Evolutionary conservation across 495 filamentous ascomycete genomes (phyloP).

Genomic region (Neurospora africana): DNA sequence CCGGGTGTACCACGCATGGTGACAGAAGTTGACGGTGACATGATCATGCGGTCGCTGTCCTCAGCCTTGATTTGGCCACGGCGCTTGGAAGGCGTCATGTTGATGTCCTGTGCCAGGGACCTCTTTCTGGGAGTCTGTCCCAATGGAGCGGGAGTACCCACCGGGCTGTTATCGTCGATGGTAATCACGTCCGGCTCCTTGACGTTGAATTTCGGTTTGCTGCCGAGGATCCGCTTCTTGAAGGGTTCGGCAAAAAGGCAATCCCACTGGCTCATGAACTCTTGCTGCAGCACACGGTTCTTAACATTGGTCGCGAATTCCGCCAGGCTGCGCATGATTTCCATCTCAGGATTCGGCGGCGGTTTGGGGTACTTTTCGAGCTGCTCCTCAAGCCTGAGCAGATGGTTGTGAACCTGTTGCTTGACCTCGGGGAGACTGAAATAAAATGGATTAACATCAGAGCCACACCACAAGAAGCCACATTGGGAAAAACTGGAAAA

Average conservation of each 20-base stretch:
- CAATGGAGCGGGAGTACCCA: constrained; percentile 9
- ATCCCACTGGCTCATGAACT: constrained; percentile 18
- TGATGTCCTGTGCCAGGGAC: constrained; percentile 2
- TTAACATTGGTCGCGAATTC: constrained; percentile 32
- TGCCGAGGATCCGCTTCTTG: constrained; percentile 20
- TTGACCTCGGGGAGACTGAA: constrained; percentile 49
- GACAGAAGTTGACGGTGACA: constrained; percentile 1
- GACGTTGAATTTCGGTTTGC: constrained; percentile 36
- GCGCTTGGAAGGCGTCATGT: background rate
- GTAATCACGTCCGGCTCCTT: constrained; percentile 17
- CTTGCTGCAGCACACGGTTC: constrained; percentile 23
- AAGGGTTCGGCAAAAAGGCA: constrained; percentile 24
- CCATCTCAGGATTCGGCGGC: constrained; percentile 38
- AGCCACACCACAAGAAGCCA: background rate
- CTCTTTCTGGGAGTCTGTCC: constrained; percentile 10
- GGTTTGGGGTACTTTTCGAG: constrained; percentile 46
- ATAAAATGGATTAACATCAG: background rate
- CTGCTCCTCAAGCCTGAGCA: constrained; percentile 34
- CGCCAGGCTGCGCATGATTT: constrained; percentile 32
- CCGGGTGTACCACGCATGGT: background rate
- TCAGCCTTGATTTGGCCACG: constrained; percentile 13
- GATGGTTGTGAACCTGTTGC: constrained; percentile 42
- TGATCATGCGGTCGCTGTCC: background rate
- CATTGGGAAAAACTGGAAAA: background rate
- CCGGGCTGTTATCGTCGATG: constrained; percentile 14